These are phyloP conservation scores for Yamadazyma jaroonii DNA, from an alignment of 1,139 yeast genomes.

Conservation along the genomic window DNA sequence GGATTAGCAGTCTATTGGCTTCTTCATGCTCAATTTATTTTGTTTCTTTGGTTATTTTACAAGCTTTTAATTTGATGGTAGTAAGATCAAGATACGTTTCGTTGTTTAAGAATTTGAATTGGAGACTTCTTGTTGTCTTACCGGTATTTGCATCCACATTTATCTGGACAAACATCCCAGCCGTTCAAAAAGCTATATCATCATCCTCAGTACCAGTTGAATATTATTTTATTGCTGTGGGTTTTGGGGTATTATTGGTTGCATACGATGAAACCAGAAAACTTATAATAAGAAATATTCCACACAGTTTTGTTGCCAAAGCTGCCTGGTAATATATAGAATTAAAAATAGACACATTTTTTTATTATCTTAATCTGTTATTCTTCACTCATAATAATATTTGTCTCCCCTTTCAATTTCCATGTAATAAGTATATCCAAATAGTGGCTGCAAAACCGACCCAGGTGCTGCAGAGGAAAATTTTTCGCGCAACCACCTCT, in stretches of 20 bases:
- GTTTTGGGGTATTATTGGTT: conserved; percentile 40
- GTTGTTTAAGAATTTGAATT: conserved; percentile 28
- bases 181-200: conserved; percentile 35
- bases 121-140: conserved; percentile 33
- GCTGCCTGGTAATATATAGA: conserved; percentile 48
- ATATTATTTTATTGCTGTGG: conserved; percentile 47
- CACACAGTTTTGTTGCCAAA: conserved; percentile 35
- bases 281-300: conserved; percentile 32
- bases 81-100: conserved; percentile 45
- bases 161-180: conserved; percentile 46
- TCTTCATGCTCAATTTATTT: conserved; percentile 49
- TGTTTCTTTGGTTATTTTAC: conserved; percentile 48
- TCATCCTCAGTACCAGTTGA: conserved; percentile 46
- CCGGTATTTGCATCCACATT: conserved; percentile 42
- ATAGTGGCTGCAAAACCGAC: conserved; percentile 1
- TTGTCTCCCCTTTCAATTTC: no score
- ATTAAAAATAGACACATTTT: no score
- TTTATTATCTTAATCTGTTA: no score
- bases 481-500: no score
- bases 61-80: conserved; percentile 46
- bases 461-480: no score
- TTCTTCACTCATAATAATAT: no score
- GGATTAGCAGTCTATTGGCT: conserved; percentile 23
- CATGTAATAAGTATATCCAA: no score
- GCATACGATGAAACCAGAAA: conserved; percentile 45